Base-by-base conservation (phyloP, 768 basidiomycete genomes). In the Collybiopsis confluens region DNA sequence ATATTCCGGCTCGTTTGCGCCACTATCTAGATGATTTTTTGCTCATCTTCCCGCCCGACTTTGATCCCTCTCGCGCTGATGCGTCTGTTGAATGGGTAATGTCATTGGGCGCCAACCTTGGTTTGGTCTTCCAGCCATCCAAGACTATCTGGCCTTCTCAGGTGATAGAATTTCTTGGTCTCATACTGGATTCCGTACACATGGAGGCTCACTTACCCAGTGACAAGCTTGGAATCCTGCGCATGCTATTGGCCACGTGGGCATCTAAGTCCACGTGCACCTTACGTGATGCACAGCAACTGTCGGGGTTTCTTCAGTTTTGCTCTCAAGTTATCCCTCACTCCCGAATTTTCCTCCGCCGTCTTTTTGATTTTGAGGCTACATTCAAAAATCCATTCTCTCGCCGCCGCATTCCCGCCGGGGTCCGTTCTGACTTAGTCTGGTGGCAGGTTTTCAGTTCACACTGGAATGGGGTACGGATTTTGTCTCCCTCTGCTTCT, bases 1-100 rank as follows among this genome's bases (percentile, higher is more conserved):
- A 74, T 48, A 64, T 73, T 43, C 70, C 67, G 0, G 62, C 65
- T 0, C 4, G 8, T 7, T 51, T 72, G 2, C 60, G 60, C 6
- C 71, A 73, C 40, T 72, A 70, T 47, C 61, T 74, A 1, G 66
- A 74, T 37, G 65, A 73, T 40, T 73, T 72, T 53, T 63, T 73
- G n/a, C 28, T 58, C 1, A 57, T 62, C n/a, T 70, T 69, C 53
- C 27, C 41, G 8, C 54, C 60, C 7, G 13, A 16, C 5, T 52
- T 56, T 18, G 21, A 16, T 26, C 43, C 27, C 10, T 8, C 30
- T 18, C 28, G 35, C 3, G 54, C 48, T 21, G 18, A 56, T 21
- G 45, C 58, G 11, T 66, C 66, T 0, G 55, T 68, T 2, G 59
- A 67, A 7, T 72, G 69, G 71, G 59, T 67, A 1, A 56, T 66